These are phyloP conservation scores for Cnidoscolus chayamansa DNA, from an alignment of 441 rosid genomes.

Conservation along the genomic window DNA sequence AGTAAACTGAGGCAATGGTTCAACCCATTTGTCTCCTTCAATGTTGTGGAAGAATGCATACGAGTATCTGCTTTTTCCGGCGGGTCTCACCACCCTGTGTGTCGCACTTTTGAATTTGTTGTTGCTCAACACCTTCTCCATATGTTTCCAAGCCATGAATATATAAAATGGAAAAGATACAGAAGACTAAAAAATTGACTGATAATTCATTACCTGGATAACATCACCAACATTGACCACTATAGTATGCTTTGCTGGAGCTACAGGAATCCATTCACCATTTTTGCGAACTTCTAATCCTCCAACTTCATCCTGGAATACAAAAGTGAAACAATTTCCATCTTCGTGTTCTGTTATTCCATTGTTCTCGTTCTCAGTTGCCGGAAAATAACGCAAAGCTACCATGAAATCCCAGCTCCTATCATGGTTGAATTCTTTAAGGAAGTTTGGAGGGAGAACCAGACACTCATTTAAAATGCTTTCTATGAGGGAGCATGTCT, in stretches of 20 bases:
- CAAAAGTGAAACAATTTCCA: conserved; percentile 42
- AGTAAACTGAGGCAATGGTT: conserved; percentile 44
- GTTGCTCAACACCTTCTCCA: conserved; percentile 45
- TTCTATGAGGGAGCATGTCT: conserved; percentile 34
- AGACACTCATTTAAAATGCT: conserved; percentile 41
- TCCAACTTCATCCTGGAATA: conserved; percentile 49
- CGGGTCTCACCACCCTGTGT: conserved; percentile 47
- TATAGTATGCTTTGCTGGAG: conserved; percentile 28
- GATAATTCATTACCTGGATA: conserved; percentile 36
- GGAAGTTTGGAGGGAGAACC: conserved; percentile 42
- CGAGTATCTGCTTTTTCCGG: conserved; percentile 37
- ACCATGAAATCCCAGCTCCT: conserved; percentile 53
- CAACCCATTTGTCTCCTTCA: conserved; percentile 47
- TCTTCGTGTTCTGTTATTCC: conserved; percentile 51
- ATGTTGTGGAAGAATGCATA: conserved; percentile 46
- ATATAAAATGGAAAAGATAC: not conserved
- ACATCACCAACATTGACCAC: conserved; percentile 48
- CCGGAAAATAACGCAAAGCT: conserved; percentile 39
- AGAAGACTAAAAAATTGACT: too few species aligned
- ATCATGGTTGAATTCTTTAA: conserved; percentile 38
- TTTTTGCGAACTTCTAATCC: conserved; percentile 43
- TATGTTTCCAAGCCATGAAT: not conserved
- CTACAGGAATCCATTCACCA: conserved; percentile 44
- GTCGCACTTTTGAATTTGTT: conserved; percentile 47
- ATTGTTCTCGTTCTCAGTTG: conserved; percentile 32